These are phyloP conservation scores for Cadophora luteo-olivacea DNA, from an alignment of 2,329 filamentous ascomycete genomes.

Conservation along the genomic window DNA sequence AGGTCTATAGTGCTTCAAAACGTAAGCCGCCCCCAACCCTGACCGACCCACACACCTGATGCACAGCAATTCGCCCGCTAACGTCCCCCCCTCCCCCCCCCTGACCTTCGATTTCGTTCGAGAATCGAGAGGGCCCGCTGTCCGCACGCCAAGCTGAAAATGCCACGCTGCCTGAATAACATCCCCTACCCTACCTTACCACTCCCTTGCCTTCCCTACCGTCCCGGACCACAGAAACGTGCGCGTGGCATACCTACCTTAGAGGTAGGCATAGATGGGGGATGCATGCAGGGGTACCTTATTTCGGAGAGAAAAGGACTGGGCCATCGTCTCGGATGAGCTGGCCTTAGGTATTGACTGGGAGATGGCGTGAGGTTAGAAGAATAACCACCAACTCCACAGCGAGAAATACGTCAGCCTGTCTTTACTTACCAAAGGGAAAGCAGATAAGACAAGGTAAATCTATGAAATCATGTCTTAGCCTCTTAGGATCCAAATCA, in stretches of 20 bases:
- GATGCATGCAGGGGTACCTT: neutral
- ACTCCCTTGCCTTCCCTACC: no score
- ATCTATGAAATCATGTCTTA: no score
- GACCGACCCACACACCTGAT: neutral
- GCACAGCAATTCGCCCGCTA: neutral
- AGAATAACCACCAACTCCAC: no score
- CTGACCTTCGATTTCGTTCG: neutral
- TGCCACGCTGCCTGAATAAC: slow-evolving; percentile 3
- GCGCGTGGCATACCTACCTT: no score
- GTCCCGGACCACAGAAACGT: neutral
- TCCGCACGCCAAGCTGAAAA: neutral
- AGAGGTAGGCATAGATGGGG: neutral
- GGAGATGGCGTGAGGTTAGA: no score
- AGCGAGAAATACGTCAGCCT: no score
- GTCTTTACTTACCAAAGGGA: no score
- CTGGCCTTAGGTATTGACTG: no score
- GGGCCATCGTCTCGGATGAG: no score
- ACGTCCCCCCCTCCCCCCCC: neutral
- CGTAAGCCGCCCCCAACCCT: neutral
- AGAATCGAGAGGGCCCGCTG: neutral
- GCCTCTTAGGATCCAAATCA: no score
- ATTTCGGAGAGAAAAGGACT: neutral
- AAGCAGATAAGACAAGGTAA: no score
- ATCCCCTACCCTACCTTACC: no score
- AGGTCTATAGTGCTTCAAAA: neutral